A percentile compares a stretch with the other conserved stretches of the same genome.
phyloP scores from a whole-genome alignment of 768 basidiomycete species.

The Coprinopsis cinerea region DNA sequence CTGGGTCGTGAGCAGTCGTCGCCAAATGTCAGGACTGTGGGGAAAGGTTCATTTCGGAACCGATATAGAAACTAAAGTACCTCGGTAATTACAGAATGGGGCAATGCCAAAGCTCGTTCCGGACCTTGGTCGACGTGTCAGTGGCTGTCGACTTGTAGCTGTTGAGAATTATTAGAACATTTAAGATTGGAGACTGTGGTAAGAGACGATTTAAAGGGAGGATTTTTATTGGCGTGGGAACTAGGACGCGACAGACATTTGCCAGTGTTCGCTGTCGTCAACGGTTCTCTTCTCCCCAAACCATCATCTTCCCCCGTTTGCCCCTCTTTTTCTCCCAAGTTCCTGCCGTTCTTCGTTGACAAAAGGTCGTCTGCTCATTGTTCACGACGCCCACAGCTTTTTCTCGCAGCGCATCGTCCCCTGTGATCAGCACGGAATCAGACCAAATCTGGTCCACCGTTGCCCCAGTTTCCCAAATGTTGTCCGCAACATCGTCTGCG shows the following conservation, averaged over 20 bases:
- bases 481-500: conserved; percentile 17
- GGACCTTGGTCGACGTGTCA: too few relatives aligned
- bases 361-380: neutral
- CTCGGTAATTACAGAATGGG: too few relatives aligned
- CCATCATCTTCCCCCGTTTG: conserved; percentile 10
- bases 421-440: conserved; percentile 2
- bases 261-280: neutral
- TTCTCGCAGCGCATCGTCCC: neutral
- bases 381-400: neutral
- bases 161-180: too few relatives aligned
- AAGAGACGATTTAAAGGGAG: neutral
- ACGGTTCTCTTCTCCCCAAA: neutral
- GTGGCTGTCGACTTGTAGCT: too few relatives aligned
- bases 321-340: neutral
- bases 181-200: too few relatives aligned
- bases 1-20: neutral
- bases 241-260: conserved; percentile 11
- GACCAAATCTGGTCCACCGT: conserved; percentile 10
- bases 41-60: neutral
- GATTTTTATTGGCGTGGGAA: conserved; percentile 15
- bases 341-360: neutral
- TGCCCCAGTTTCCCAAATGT: conserved; percentile 15
- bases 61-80: too few relatives aligned
- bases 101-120: too few relatives aligned
- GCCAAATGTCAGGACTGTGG: neutral